phyloP scores from a whole-genome alignment of 176 grass and related monocot species.

The Bonia amplexicaulis region DNA sequence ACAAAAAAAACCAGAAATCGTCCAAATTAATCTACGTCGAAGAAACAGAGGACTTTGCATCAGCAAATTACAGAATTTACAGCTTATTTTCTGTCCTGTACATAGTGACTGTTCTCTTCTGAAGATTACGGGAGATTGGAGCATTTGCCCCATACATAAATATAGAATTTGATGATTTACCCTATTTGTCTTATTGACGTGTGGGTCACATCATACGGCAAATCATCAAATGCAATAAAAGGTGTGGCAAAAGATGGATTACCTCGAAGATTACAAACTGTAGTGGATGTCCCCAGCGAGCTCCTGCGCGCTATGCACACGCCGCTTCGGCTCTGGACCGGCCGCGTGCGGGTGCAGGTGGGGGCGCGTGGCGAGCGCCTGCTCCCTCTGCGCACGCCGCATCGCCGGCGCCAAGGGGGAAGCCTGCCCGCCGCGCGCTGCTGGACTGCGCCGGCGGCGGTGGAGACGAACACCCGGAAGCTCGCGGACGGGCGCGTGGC shows the following conservation, averaged over 20 bases:
- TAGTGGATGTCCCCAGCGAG: neutral
- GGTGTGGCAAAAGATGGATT: too few species aligned
- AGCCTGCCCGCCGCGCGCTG: neutral
- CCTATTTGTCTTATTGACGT: too few species aligned
- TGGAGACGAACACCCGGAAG: slow-evolving; percentile 32
- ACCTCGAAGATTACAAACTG: neutral
- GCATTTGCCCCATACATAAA: too few species aligned
- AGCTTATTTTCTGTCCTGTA: neutral
- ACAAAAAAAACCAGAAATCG: neutral
- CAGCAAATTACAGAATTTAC: neutral
- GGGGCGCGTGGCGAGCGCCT: neutral
- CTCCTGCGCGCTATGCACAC: slow-evolving; percentile 21
- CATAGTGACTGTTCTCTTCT: neutral
- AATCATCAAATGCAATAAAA: too few species aligned
- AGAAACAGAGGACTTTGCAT: neutral
- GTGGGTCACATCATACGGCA: too few species aligned
- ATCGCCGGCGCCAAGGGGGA: neutral
- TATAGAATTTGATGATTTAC: too few species aligned
- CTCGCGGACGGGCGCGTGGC: neutral
- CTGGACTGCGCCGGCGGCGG: neutral
- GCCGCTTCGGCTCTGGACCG: neutral
- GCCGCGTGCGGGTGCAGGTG: neutral
- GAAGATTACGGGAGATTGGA: too few species aligned
- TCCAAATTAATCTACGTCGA: neutral
- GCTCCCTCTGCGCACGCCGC: slow-evolving; percentile 27